phyloP scores from a whole-genome alignment of 805 yeast genomes.

The Cyberlindnera suaveolens region DNA sequence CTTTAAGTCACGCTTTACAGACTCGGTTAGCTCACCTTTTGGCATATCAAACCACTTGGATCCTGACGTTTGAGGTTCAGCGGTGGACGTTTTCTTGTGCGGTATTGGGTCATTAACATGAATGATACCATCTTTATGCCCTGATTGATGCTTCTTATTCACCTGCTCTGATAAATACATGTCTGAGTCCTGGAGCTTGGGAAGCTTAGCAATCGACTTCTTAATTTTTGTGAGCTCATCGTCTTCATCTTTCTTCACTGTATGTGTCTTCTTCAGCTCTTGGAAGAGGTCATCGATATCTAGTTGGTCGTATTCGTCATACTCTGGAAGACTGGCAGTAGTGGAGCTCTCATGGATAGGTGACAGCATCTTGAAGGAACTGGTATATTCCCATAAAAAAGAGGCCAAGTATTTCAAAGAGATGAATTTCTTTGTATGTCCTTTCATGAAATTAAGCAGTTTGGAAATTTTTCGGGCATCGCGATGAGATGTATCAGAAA shows the following conservation, averaged over 20 bases:
- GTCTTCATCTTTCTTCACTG: conserved; percentile 13
- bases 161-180: conserved; percentile 10
- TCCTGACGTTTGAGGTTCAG: conserved; percentile 34
- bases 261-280: conserved; percentile 17
- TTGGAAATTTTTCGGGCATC: no score
- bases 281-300: conserved; percentile 31
- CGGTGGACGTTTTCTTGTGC: conserved; percentile 11
- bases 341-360: conserved; percentile 14
- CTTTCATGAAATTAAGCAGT: no score
- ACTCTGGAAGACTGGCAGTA: conserved; percentile 3
- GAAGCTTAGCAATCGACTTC: conserved; percentile 31
- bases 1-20: conserved; percentile 68
- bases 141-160: conserved; percentile 2
- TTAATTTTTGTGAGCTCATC: conserved; percentile 31
- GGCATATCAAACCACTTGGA: conserved; percentile 78
- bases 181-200: conserved; percentile 26
- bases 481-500: no score
- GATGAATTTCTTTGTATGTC: no score
- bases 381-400: no score
- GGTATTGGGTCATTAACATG: conserved; percentile 44
- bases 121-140: conserved; percentile 15
- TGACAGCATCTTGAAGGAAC: not conserved
- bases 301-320: conserved; percentile 13
- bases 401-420: no score
- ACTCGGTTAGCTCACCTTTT: conserved; percentile 65